phyloP scores from a whole-genome alignment of 2,329 filamentous ascomycete genomes.

The Trichoderma simmonsii region DNA sequence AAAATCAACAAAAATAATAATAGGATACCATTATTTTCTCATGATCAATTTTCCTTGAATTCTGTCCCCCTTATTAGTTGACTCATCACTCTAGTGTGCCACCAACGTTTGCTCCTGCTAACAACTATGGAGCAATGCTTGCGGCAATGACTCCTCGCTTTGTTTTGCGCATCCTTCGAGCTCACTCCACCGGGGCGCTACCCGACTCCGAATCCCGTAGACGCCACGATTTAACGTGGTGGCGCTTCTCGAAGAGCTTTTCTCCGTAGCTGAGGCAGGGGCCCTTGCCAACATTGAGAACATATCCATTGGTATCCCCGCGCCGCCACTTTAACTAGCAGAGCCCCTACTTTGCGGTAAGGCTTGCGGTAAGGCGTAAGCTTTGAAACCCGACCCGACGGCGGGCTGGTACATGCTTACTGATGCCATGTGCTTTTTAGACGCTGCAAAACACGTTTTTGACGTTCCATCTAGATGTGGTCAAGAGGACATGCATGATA shows the following conservation, averaged over 20 bases:
- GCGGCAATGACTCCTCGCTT: constrained; percentile 1
- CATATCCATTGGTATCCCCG: background rate
- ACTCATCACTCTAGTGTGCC: background rate
- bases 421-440: background rate
- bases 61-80: background rate
- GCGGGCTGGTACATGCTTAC: background rate
- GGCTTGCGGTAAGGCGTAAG: background rate
- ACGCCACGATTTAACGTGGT: background rate
- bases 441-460: background rate
- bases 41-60: background rate
- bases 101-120: background rate
- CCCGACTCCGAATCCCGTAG: constrained; percentile 10
- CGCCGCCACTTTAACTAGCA: background rate
- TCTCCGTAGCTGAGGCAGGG: background rate
- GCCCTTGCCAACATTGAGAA: background rate
- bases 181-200: background rate
- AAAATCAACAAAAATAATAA: background rate
- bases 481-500: background rate
- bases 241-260: constrained; percentile 1
- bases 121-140: background rate
- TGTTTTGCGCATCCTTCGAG: background rate
- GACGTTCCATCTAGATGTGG: background rate
- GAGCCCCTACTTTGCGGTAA: background rate
- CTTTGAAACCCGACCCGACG: background rate
- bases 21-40: background rate